Conservation (phyloP, 768 basidiomycete genomes). For the Russula virescens region DNA sequence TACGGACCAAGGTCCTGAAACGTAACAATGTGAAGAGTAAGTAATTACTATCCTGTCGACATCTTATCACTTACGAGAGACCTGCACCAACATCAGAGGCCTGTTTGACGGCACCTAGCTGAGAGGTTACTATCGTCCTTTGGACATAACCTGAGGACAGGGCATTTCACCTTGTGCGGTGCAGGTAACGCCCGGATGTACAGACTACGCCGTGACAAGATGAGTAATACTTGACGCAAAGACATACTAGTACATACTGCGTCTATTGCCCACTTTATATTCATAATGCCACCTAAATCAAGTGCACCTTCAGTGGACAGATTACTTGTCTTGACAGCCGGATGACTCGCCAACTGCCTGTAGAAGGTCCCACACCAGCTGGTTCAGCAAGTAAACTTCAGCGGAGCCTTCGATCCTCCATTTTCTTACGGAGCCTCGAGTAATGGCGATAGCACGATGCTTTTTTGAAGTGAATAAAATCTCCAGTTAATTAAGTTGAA, state of each 20-base stretch:
- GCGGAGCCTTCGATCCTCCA: conserved; percentile 26
- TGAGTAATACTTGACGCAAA: background rate
- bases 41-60: background rate
- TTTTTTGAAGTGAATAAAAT: background rate
- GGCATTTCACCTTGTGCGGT: background rate
- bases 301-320: background rate
- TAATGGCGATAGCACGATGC: background rate
- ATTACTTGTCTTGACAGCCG: background rate
- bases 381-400: conserved; percentile 35
- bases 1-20: background rate
- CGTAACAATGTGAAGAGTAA: background rate
- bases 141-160: background rate
- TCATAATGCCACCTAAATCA: background rate
- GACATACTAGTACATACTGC: background rate
- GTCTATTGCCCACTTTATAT: background rate
- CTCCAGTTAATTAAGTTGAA: no score
- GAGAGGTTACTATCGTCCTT: background rate
- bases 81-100: background rate
- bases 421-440: background rate
- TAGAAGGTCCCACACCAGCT: conserved; percentile 27
- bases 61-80: background rate
- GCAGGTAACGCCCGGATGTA: background rate
- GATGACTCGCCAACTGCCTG: conserved; percentile 24
- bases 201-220: background rate
- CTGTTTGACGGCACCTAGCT: background rate